Conservation (phyloP, 2,329 filamentous ascomycete genomes). For the Fusarium irregulare region DNA sequence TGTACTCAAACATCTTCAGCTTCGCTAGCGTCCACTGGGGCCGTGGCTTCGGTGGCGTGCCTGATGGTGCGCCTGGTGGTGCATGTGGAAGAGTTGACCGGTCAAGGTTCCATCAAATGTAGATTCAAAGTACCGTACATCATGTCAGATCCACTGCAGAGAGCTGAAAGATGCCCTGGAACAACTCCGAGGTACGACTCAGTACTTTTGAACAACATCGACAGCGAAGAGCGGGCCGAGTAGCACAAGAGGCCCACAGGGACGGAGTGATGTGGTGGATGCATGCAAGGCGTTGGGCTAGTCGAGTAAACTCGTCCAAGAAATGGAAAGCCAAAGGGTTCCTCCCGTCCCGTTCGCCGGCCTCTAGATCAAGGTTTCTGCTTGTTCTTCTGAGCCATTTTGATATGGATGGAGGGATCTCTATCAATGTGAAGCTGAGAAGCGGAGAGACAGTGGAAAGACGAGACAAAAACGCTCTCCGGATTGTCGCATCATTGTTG, state of each 20-base stretch:
- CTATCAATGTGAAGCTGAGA: background rate
- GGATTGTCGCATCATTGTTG: conserved; percentile 20
- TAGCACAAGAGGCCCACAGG: conserved; percentile 39
- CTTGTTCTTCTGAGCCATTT: conserved; percentile 20
- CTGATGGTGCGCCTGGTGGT: conserved; percentile 38
- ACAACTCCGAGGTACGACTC: background rate
- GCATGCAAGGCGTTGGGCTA: conserved; percentile 47
- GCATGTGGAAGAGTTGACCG: conserved; percentile 32
- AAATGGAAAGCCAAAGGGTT: conserved; percentile 43
- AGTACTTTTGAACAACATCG: conserved; percentile 23
- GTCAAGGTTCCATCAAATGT: conserved; percentile 30
- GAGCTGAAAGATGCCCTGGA: conserved; percentile 6
- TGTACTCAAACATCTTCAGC: conserved; percentile 29
- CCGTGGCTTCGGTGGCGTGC: conserved; percentile 45
- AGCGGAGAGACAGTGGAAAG: background rate
- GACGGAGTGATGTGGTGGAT: conserved; percentile 43
- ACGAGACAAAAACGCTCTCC: conserved; percentile 14
- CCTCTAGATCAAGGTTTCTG: conserved; percentile 22
- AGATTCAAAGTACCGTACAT: conserved; percentile 15
- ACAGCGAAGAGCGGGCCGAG: conserved; percentile 20
- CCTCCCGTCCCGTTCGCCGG: conserved; percentile 45
- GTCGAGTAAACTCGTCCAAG: conserved; percentile 40
- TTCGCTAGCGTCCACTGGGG: conserved; percentile 43
- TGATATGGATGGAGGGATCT: conserved; percentile 1
- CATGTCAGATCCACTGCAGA: conserved; percentile 1